Base-by-base conservation (phyloP, 306 rosid genomes). In the Sicyos edulis region DNA sequence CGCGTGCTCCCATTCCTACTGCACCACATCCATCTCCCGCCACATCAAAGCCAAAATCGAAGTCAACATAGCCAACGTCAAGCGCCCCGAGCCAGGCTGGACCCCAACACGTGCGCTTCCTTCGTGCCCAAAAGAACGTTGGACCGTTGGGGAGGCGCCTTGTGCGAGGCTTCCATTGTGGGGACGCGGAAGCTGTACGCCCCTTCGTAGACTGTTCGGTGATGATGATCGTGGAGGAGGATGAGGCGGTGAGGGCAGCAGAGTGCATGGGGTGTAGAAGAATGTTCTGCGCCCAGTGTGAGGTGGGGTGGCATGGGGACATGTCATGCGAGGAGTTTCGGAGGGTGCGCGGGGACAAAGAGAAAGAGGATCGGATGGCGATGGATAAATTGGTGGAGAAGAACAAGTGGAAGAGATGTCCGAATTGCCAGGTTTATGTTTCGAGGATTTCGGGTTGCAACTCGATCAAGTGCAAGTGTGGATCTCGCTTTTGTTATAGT, bases 221-320 rank as follows among this genome's bases (percentile, higher is more conserved):
- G 4, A 37, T 81, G 86, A 12, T 87, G 52, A 58, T 87, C 13
- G 80, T 56, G 17, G 89, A 87, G 17, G n/a, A n/a, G n/a, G n/a
- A n/a, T 8, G 15, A 17, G 22, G 22, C 10, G 11, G 80, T 83
- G 76, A 85, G 84, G 1, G 22, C 8, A 3, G 80, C 89, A 0
- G 89, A 84, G 56, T 88, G 95, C 58, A 89, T 87, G 0, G 58
- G 77, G 59, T 86, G 92, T 12, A 42, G 76, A 4, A 80, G 89
- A 57, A 17, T 88, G 76, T 88, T 91, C 52, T 90, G 91, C 65
- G 96, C 89, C 0, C 82, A 75, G 72, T 87, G 89, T 47, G 77
- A 54, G 56, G 92, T 83, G 29, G 6, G 82, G 0, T 88, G 97
- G 96, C 96, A 88, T 61, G 77, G 53, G 0, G 87, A 82, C 0